A percentile compares a stretch with the other conserved stretches of the same genome.
phyloP scores from a whole-genome alignment of 106 monocot genomes.

The Apostasia ramifera region DNA sequence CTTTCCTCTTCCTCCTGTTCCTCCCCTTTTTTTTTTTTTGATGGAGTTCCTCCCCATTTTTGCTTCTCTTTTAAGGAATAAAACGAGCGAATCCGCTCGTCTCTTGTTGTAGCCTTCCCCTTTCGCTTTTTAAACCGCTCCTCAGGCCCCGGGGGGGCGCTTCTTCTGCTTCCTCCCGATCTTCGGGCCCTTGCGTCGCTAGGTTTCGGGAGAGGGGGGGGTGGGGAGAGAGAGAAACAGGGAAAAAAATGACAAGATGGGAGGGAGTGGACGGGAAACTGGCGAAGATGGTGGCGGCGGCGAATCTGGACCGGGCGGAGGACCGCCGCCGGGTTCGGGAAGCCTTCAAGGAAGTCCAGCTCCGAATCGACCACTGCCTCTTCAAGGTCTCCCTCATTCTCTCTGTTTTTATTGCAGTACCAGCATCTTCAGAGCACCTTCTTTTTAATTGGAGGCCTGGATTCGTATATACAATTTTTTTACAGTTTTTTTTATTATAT shows the following conservation, averaged over 20 bases:
- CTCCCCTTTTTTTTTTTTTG: no score
- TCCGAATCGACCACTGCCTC: slow-evolving; percentile 67
- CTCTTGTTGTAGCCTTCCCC: no score
- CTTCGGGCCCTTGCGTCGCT: background rate
- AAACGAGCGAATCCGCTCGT: no score
- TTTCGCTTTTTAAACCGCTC: no score
- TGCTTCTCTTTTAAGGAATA: no score
- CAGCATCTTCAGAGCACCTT: background rate
- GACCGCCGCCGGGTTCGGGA: slow-evolving; percentile 51
- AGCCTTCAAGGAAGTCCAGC: slow-evolving; percentile 55
- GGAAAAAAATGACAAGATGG: slow-evolving; percentile 31
- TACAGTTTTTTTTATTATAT: no score
- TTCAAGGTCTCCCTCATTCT: slow-evolving; percentile 37
- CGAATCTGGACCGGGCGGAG: slow-evolving; percentile 36
- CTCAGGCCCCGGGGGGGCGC: no score
- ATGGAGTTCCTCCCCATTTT: no score
- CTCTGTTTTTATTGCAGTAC: background rate
- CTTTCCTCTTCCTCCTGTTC: no score
- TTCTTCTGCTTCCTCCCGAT: no score
- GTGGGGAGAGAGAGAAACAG: background rate
- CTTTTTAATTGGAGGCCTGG: no score
- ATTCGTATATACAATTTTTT: no score
- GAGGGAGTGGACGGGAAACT: slow-evolving; percentile 48
- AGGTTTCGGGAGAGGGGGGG: background rate
- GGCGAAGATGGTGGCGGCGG: slow-evolving; percentile 30